These are phyloP conservation scores for Stagonosporopsis chrysanthemi DNA, from an alignment of 2,329 filamentous ascomycete species.

Conservation along the genomic window DNA sequence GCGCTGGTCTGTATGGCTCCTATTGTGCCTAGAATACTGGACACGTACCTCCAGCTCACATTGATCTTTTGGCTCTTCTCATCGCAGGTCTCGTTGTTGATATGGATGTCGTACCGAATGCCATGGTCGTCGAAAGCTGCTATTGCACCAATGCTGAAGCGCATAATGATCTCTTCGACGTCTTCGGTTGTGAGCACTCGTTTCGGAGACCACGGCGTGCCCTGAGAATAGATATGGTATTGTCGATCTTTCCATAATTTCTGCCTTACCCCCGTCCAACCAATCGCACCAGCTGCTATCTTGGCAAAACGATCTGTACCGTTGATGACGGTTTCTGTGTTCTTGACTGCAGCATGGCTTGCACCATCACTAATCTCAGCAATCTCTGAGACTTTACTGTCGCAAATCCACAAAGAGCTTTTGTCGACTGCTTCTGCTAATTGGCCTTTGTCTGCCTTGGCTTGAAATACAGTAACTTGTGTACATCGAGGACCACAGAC, in stretches of 20 bases:
- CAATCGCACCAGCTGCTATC: slow-evolving; percentile 41
- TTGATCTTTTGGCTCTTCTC: slow-evolving; percentile 38
- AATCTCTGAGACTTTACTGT: background rate
- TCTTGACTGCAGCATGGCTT: too few relatives aligned
- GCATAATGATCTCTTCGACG: slow-evolving; percentile 36
- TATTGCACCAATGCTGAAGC: slow-evolving; percentile 42
- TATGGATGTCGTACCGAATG: slow-evolving; percentile 28
- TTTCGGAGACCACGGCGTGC: slow-evolving; percentile 37
- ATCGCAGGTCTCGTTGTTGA: slow-evolving; percentile 17
- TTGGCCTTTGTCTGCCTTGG: background rate
- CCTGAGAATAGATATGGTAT: slow-evolving; percentile 30
- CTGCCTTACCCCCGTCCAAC: slow-evolving; percentile 38
- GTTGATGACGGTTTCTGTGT: slow-evolving; percentile 18
- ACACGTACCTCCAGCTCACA: slow-evolving; percentile 41
- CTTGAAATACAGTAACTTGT: slow-evolving; percentile 16
- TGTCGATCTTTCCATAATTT: slow-evolving; percentile 21
- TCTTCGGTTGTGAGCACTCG: slow-evolving; percentile 3
- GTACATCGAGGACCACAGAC: background rate
- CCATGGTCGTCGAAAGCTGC: slow-evolving; percentile 48
- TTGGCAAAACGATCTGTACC: slow-evolving; percentile 36
- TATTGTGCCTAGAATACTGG: slow-evolving; percentile 32
- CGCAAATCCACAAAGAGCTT: background rate
- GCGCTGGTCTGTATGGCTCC: slow-evolving; percentile 37
- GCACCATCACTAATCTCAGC: background rate
- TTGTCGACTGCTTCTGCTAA: slow-evolving; percentile 6